Evolutionary conservation across 331 rosid genomes (phyloP).

Genomic region (Acacia concinna): DNA sequence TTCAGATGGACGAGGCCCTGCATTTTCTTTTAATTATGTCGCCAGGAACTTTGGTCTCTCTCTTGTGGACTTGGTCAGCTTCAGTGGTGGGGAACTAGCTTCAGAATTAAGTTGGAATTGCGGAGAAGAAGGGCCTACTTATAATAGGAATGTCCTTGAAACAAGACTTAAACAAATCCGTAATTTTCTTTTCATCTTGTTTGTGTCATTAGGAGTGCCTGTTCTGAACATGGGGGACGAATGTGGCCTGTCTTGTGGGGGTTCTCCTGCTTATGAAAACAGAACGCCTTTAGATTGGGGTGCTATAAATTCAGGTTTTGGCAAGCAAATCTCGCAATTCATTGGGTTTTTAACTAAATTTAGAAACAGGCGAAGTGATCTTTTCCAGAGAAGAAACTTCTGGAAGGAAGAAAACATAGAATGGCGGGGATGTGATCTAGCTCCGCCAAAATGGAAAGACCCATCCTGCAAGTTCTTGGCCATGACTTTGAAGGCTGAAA

Average conservation of each 20-base stretch:
- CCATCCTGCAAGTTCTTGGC: constrained; percentile 79
- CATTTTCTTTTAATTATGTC: constrained; percentile 72
- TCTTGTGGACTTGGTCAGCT: constrained; percentile 90
- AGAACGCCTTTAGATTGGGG: constrained; percentile 69
- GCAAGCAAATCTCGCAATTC: constrained; percentile 63
- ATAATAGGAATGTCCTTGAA: constrained; percentile 59
- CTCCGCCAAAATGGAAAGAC: constrained; percentile 81
- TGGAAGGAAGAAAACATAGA: constrained; percentile 73
- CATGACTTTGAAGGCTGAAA: constrained; percentile 64
- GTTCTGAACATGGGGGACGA: constrained; percentile 96
- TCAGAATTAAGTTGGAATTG: constrained; percentile 85
- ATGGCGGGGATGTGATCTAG: constrained; percentile 60
- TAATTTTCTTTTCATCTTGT: constrained; percentile 68
- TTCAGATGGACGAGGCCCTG: constrained; percentile 80
- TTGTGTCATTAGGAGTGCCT: constrained; percentile 86
- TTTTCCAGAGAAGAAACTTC: constrained; percentile 63
- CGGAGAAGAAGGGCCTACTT: constrained; percentile 91
- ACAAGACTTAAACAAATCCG: constrained; percentile 82
- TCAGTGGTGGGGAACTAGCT: constrained; percentile 50
- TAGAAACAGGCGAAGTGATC: constrained; percentile 62
- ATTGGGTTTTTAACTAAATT: constrained; percentile 65
- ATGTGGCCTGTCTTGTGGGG: constrained; percentile 77
- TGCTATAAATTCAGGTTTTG: constrained; percentile 60
- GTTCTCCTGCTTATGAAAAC: constrained; percentile 52
- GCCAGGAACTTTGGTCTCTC: constrained; percentile 70